Evolutionary conservation across 2,329 filamentous ascomycete genomes (phyloP), one percentile per base, ranked within the genome.

Genomic region (Diaporthe nobilis): DNA sequence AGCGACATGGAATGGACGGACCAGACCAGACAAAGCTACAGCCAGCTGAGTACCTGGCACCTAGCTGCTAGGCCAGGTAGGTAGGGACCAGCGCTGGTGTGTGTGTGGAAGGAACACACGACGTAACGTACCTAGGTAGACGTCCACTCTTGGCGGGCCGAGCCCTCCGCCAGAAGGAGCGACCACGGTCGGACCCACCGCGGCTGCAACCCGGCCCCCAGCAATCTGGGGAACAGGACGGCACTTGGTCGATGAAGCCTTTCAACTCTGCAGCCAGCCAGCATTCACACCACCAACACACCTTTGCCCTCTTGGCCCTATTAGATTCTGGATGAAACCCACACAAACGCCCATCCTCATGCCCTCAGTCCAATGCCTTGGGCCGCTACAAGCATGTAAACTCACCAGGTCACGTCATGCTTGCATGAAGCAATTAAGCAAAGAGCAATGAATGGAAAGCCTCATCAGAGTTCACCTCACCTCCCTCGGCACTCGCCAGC

Each of bases 181-280:
- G 42, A 17, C 28, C 28, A 51, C 44, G 44, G 44, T 67, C 44
- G 63, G 63, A 51, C 44, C 63, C 63, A 67, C 63, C n/a, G 63
- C 63, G 63, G 44, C 44, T 67, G 63, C 63, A 67, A 51, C 63
- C 42, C 42, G 9, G 63, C 63, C 63, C 63, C 63, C 63, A 67
- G 63, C 44, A 51, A 25, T 51, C 63, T 67, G 63, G 63, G 63
- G 63, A 67, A 67, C 63, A 67, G 51, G 63, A 53, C 63, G 63
- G 63, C 63, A 68, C 44, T 51, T 67, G 63, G 17, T 49, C 28
- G 22, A 37, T 37, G 44, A 51, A 68, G 63, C 63, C 63, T 68
- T 51, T 68, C 37, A 28, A 28, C n/a, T 25, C 58, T 61, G 58
- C 58, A 61, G 37, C 58, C 55, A 34, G 55, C 31, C 55, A 51